Evolutionary conservation across 768 basidiomycete genomes (phyloP), one percentile per base, ranked within the genome.

Genomic region (Tricholoma sp.): DNA sequence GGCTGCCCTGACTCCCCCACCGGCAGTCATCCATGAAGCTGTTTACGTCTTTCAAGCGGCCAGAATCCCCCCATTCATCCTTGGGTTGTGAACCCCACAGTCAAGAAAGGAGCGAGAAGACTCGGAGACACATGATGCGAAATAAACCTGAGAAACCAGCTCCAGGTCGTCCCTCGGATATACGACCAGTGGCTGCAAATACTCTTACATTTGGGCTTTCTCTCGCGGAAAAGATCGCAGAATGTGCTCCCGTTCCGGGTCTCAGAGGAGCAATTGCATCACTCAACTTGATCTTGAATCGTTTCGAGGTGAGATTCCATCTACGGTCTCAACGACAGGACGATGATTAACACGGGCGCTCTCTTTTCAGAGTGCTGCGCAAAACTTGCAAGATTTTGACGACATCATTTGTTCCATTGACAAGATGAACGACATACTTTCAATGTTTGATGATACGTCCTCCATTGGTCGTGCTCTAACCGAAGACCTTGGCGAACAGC

Each of bases 211-310:
- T 62, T 58, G 58, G 54, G 14, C 39, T 62, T 31, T 55, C 61
- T 12, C 58, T 62, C 34, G 31, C 59, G 4, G 61, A 59, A 37
- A 59, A 62, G 34, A 56, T 62, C 50, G 34, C 58, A 18, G 59
- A 62, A 37, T 62, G 61, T 46, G 58, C 54, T 49, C 61, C 61
- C 5, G 58, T 62, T 16, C 56, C 61, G 22, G 59, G 59, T 10
- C 29, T 60, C 21, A 60, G 47, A 39, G 59, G 56, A 12, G 59
- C 59, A 6, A 52, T 57, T 37, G 61, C 55, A 16, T 52, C 54
- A 14, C 47, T 61, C 19, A 45, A 56, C 22, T 35, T 61, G 37
- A 19, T 58, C 12, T 45, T 58, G 21, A 43, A 54, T n/a, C 47
- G 55, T n/a, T 57, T 59, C 43, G 61, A 61, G 11, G 61, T 61